Evolutionary conservation across 2,329 filamentous ascomycete species (phyloP).

Genomic region (Alternaria consortialis): DNA sequence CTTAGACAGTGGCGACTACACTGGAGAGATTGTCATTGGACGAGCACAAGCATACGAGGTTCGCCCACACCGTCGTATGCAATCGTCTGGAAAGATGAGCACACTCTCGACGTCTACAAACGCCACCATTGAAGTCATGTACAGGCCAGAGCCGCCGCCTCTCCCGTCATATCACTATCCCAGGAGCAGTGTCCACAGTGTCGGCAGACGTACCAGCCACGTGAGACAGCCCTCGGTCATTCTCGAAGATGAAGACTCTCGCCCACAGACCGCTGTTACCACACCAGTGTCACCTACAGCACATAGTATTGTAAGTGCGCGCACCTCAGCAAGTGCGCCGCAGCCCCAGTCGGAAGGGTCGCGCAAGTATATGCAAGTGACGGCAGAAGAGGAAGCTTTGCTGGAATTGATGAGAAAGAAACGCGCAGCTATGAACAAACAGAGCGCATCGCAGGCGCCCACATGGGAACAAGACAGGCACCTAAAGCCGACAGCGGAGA

Average conservation of each 20-base stretch:
- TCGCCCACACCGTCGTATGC: conserved; percentile 33
- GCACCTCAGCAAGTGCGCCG: conserved; percentile 47
- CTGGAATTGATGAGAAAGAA: conserved; percentile 61
- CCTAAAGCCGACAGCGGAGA: conserved; percentile 28
- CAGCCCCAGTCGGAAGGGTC: conserved; percentile 39
- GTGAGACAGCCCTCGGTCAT: conserved; percentile 51
- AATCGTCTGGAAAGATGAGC: conserved; percentile 45
- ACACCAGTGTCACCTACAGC: conserved; percentile 36
- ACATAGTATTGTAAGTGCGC: conserved; percentile 41
- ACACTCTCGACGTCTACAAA: conserved; percentile 46
- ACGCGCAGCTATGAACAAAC: conserved; percentile 57
- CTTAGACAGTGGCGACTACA: conserved; percentile 45
- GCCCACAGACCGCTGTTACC: conserved; percentile 40
- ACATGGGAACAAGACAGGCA: conserved; percentile 46
- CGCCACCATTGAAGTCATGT: conserved; percentile 53
- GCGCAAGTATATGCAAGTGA: conserved; percentile 58
- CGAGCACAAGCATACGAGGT: conserved; percentile 51
- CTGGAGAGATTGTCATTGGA: conserved; percentile 48
- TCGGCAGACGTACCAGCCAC: conserved; percentile 42
- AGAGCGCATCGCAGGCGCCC: conserved; percentile 48
- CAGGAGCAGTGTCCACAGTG: conserved; percentile 28
- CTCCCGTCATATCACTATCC: conserved; percentile 31
- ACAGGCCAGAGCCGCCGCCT: conserved; percentile 40
- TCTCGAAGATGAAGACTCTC: conserved; percentile 44
- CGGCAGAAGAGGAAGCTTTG: conserved; percentile 60